Conservation (phyloP, 441 rosid genomes). For the Pelargonium australe region DNA sequence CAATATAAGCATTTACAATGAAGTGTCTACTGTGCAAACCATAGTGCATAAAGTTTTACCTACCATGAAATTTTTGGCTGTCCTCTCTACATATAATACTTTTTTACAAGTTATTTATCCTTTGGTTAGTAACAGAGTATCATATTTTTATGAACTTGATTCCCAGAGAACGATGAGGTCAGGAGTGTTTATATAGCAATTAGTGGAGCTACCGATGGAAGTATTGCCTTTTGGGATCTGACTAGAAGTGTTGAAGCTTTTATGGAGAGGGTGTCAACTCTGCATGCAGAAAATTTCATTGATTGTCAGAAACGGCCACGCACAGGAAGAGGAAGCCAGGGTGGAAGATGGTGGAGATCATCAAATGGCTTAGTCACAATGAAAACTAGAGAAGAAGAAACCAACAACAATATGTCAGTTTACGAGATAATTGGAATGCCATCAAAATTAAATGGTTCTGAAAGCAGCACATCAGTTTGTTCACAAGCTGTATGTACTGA, state of each 20-base stretch:
- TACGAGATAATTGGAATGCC: slow-evolving; percentile 18
- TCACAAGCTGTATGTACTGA: slow-evolving; percentile 22
- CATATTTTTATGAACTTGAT: slow-evolving; percentile 10
- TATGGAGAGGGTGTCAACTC: slow-evolving; percentile 44
- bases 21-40: too few relatives aligned
- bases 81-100: too few relatives aligned
- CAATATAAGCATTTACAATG: too few relatives aligned
- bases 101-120: too few relatives aligned
- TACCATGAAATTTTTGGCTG: too few relatives aligned
- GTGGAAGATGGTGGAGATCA: slow-evolving; percentile 82
- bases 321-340: slow-evolving; percentile 97
- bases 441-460: slow-evolving; percentile 25
- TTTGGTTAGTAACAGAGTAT: background rate
- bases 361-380: slow-evolving; percentile 16
- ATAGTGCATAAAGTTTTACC: too few relatives aligned
- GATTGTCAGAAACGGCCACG: slow-evolving; percentile 74
- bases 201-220: slow-evolving; percentile 96
- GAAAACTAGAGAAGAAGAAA: slow-evolving; percentile 22
- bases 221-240: slow-evolving; percentile 83
- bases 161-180: slow-evolving; percentile 36
- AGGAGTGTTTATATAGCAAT: slow-evolving; percentile 57
- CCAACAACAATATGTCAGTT: slow-evolving; percentile 13
- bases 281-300: slow-evolving; percentile 47
- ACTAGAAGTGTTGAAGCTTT: slow-evolving; percentile 63
- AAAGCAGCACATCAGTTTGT: slow-evolving; percentile 17